Evolutionary conservation across 805 yeast species (phyloP), one percentile per base, ranked within the genome.

Genomic region (Kazachstania kunashirensis): DNA sequence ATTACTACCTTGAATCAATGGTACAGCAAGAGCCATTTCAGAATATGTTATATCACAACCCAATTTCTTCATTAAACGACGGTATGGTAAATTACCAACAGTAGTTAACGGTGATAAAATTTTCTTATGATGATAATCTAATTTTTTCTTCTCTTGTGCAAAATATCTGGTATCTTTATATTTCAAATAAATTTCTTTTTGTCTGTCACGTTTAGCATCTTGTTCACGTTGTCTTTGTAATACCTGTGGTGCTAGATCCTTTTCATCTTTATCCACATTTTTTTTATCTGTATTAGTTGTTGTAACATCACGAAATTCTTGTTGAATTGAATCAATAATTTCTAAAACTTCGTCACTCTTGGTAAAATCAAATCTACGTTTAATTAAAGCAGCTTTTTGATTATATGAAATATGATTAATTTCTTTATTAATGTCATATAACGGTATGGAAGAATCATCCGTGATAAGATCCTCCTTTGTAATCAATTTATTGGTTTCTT

Each of bases 21-120:
- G 96, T 35, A 84, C 63, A 2, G 83, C 66, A 25, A 92, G 67
- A 0, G 97, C 96, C 98, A 92, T 92, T 63, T 92, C 99, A 27
- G 88, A 73, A 56, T 84, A 92, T 0, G 98, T 92, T 13, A 86
- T 71, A 50, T 92, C 96, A 10, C 95, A 95, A 13, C 96, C 96
- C 24, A 85, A 60, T 1, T 79, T 70, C 51, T 79, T 81, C 96
- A 92, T 88, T 42, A 92, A 68, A 49, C 97, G 72, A 59, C 99
- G 79, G 63, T 75, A 92, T 12, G 99, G 98, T 50, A 92, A 68
- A 60, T 92, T 92, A 16, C 99, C 99, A 5, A 92, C 98, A 0
- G 99, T 92, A 24, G 99, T 94, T 44, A 92, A 70, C 2, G 99
- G 99, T 2, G 96, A 84, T 6, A 92, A 79, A 41, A 92, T 85